Evolutionary conservation across 305 asterid genomes (phyloP).

Genomic region (Ilex paraguariensis): DNA sequence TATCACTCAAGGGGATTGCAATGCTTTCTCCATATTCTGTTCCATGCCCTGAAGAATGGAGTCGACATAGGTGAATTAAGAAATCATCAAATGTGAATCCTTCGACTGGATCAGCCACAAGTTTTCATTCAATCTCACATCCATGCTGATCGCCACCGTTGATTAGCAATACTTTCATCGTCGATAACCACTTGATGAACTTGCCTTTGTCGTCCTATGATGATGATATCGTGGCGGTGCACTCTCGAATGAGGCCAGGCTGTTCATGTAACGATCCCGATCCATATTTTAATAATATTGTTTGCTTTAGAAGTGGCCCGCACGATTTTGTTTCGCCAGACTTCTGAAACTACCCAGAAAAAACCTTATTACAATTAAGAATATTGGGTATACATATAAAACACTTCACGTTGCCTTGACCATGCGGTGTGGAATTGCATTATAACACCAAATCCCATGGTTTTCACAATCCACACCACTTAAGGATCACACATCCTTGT

Average conservation of each 20-base stretch:
- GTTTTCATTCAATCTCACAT: constrained; percentile 52
- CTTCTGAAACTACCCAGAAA: too few relatives aligned
- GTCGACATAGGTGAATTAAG: constrained; percentile 30
- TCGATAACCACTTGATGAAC: constrained; percentile 25
- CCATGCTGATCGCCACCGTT: constrained; percentile 12
- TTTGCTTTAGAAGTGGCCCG: too few relatives aligned
- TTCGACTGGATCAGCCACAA: constrained; percentile 60
- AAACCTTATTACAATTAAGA: too few relatives aligned
- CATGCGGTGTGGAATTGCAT: too few relatives aligned
- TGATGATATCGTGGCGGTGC: constrained; percentile 22
- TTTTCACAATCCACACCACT: too few relatives aligned
- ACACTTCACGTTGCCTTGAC: too few relatives aligned
- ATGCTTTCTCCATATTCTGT: constrained; percentile 40
- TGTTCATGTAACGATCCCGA: constrained; percentile 6
- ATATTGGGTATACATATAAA: too few relatives aligned
- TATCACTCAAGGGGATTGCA: constrained; percentile 4
- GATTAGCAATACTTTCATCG: constrained; percentile 12
- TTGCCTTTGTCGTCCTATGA: not conserved
- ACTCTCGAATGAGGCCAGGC: constrained; percentile 50
- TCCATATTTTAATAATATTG: too few relatives aligned
- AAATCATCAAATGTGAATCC: constrained; percentile 43
- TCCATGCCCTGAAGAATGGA: constrained; percentile 45
- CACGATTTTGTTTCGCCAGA: too few relatives aligned
- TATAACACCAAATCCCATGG: too few relatives aligned
- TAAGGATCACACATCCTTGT: too few relatives aligned